These are phyloP conservation scores for Trifolium repens DNA, from an alignment of 306 rosid species.

Conservation along the genomic window DNA sequence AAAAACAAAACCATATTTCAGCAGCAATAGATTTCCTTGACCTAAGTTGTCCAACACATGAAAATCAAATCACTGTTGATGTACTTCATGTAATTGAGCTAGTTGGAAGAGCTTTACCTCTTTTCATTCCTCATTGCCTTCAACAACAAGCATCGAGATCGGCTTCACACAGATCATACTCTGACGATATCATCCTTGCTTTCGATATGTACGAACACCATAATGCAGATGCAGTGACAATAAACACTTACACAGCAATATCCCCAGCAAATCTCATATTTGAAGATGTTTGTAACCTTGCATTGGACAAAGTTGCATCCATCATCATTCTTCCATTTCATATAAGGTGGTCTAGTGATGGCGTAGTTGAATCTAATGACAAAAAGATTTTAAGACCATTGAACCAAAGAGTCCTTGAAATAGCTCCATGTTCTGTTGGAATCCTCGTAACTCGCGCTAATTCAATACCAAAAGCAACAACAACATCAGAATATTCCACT, in stretches of 20 bases:
- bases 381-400: constrained; percentile 40
- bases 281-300: constrained; percentile 59
- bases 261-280: constrained; percentile 51
- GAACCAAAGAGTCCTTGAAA: constrained; percentile 49
- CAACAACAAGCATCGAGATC: constrained; percentile 22
- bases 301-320: constrained; percentile 55
- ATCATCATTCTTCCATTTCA: constrained; percentile 63
- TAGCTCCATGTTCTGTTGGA: constrained; percentile 63
- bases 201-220: constrained; percentile 49
- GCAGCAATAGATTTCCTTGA: constrained; percentile 45
- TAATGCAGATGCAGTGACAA: constrained; percentile 16
- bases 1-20: constrained; percentile 48
- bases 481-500: background rate
- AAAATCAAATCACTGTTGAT: constrained; percentile 44
- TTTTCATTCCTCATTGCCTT: constrained; percentile 52
- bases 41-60: constrained; percentile 46
- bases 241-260: constrained; percentile 56
- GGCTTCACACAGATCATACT: constrained; percentile 43
- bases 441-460: constrained; percentile 45
- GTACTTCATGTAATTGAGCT: constrained; percentile 61
- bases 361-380: constrained; percentile 49
- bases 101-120: constrained; percentile 53
- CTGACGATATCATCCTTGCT: constrained; percentile 49
- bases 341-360: constrained; percentile 51
- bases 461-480: background rate